phyloP scores from a whole-genome alignment of 2,329 filamentous ascomycete genomes.

The Coniochaeta sp. region DNA sequence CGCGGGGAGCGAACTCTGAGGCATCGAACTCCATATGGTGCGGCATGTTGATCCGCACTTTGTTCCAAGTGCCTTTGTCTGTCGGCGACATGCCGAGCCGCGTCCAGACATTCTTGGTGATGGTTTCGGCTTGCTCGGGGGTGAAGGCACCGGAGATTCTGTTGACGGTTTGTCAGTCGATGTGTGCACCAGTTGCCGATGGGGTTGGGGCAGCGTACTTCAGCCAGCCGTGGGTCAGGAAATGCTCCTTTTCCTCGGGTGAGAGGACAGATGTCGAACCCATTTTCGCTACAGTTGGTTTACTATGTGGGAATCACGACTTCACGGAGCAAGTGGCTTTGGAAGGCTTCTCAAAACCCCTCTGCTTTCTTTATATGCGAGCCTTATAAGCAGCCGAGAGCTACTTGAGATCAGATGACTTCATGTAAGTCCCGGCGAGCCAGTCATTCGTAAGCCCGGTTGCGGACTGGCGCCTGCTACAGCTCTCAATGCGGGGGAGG shows the following conservation, averaged over 20 bases:
- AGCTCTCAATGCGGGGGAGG: constrained; percentile 2
- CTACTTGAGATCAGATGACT: neutral
- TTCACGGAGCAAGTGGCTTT: neutral
- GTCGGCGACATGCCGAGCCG: constrained; percentile 57
- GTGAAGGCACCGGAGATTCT: constrained; percentile 29
- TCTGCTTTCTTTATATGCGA: neutral
- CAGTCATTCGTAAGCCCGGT: neutral
- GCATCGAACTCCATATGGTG: constrained; percentile 47
- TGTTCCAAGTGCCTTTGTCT: constrained; percentile 60
- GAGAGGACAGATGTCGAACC: constrained; percentile 21
- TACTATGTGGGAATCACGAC: neutral
- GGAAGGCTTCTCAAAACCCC: neutral
- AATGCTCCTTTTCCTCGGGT: constrained; percentile 32
- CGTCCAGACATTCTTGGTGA: constrained; percentile 49
- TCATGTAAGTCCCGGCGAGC: neutral
- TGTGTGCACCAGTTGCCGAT: neutral
- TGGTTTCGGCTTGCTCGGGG: constrained; percentile 25
- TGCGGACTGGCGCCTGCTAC: neutral
- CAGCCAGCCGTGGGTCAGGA: constrained; percentile 31
- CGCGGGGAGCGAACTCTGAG: constrained; percentile 52
- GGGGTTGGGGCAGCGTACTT: constrained; percentile 15
- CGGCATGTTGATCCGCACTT: constrained; percentile 58
- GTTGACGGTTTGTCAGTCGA: constrained; percentile 9
- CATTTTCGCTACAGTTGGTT: constrained; percentile 7
- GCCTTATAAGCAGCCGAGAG: neutral